These are phyloP conservation scores for Mycena citricolor DNA, from an alignment of 1,284 basidiomycete species.

Conservation along the genomic window DNA sequence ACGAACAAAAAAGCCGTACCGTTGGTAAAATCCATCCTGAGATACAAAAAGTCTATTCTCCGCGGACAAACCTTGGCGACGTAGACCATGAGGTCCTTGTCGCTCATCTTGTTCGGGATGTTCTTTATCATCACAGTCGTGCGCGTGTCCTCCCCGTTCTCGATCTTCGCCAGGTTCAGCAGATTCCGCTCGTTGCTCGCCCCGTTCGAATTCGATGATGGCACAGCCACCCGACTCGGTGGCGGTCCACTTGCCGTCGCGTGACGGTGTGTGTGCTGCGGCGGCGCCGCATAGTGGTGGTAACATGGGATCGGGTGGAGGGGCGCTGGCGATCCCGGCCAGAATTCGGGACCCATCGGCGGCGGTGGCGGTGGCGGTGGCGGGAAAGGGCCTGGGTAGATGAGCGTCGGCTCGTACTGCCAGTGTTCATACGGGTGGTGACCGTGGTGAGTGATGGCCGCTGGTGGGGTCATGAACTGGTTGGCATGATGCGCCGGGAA, in stretches of 20 bases:
- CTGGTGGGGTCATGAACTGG: not conserved
- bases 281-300: too few relatives aligned
- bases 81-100: conserved; percentile 68
- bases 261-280: too few relatives aligned
- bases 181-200: conserved; percentile 53
- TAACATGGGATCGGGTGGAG: too few relatives aligned
- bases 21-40: conserved; percentile 82
- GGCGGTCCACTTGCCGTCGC: too few relatives aligned
- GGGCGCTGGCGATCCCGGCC: too few relatives aligned
- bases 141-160: conserved; percentile 73
- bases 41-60: conserved; percentile 80
- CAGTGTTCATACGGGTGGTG: not conserved
- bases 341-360: too few relatives aligned
- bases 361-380: too few relatives aligned
- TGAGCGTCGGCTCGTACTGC: not conserved
- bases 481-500: not conserved
- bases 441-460: not conserved
- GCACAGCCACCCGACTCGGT: too few relatives aligned
- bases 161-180: conserved; percentile 68
- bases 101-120: conserved; percentile 86
- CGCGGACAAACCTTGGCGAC: conserved; percentile 68
- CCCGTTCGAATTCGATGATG: conserved; percentile 1
- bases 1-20: conserved; percentile 40
- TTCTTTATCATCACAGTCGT: conserved; percentile 90
- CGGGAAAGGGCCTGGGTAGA: not conserved